These are phyloP conservation scores for Iberis pinnata DNA, from an alignment of 345 rosid species.

Conservation along the genomic window DNA sequence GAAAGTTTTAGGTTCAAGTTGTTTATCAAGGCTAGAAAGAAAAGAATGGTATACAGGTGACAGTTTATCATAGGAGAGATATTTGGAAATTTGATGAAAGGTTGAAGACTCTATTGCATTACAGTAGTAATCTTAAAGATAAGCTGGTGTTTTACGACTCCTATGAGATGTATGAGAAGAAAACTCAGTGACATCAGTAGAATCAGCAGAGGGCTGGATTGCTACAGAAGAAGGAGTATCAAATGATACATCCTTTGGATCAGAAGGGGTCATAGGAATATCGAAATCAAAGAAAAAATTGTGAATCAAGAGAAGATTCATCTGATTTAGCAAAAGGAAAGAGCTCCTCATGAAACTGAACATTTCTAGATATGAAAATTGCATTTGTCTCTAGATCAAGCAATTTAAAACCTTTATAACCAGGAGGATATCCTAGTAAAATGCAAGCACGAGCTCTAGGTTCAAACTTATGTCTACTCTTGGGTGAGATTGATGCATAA, in stretches of 20 bases:
- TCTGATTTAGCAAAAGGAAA: too few relatives aligned
- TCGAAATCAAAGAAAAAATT: too few relatives aligned
- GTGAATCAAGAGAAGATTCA: too few relatives aligned
- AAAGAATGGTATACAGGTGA: neutral
- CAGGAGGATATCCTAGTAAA: neutral
- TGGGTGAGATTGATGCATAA: too few relatives aligned
- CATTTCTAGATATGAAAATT: neutral
- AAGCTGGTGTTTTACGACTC: neutral
- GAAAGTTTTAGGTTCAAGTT: neutral
- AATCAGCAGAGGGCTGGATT: too few relatives aligned
- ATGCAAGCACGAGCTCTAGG: neutral
- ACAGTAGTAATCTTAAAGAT: neutral
- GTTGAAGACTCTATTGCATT: neutral
- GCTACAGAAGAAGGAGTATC: too few relatives aligned
- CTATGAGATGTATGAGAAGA: neutral
- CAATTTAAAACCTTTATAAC: neutral
- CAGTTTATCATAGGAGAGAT: neutral
- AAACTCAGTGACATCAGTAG: too few relatives aligned
- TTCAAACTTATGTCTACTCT: too few relatives aligned
- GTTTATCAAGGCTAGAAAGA: neutral
- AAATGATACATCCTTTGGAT: too few relatives aligned
- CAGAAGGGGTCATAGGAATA: too few relatives aligned
- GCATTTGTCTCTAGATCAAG: neutral
- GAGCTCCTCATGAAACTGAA: neutral
- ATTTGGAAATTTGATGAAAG: neutral